Evolutionary conservation across 768 basidiomycete species (phyloP).

Genomic region (Naganishia friedmannii): DNA sequence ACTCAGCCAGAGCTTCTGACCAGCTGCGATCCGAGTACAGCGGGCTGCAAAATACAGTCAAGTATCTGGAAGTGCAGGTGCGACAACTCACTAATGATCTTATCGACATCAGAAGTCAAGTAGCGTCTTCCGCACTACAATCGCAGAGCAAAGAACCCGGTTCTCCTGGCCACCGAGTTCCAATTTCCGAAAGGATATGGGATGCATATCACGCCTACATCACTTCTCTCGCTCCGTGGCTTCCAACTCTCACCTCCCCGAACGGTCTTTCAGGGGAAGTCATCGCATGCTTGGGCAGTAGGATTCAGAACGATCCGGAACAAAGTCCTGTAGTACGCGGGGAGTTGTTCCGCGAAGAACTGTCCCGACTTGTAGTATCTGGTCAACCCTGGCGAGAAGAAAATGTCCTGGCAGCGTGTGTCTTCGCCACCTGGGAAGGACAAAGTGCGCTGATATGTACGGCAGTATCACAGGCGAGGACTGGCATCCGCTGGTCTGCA

Average conservation of each 20-base stretch:
- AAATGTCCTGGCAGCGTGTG: slow-evolving; percentile 20
- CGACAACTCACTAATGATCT: slow-evolving; percentile 20
- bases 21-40: slow-evolving; percentile 7
- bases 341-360: slow-evolving; percentile 23
- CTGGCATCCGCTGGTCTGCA: background rate
- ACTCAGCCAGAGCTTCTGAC: slow-evolving; percentile 1
- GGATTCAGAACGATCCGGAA: slow-evolving; percentile 17
- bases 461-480: slow-evolving; percentile 28
- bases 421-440: slow-evolving; percentile 30
- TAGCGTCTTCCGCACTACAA: background rate
- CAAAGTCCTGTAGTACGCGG: slow-evolving; percentile 11
- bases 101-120: slow-evolving; percentile 6
- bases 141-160: background rate
- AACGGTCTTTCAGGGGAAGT: slow-evolving; percentile 29
- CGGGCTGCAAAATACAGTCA: slow-evolving; percentile 24
- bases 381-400: slow-evolving; percentile 26
- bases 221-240: slow-evolving; percentile 28
- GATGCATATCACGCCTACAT: slow-evolving; percentile 33
- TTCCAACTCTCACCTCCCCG: slow-evolving; percentile 18
- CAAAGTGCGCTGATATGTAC: slow-evolving; percentile 16
- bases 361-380: slow-evolving; percentile 22
- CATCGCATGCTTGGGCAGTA: slow-evolving; percentile 18
- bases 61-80: slow-evolving; percentile 27
- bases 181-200: slow-evolving; percentile 29
- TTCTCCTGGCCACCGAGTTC: slow-evolving; percentile 1